These are phyloP conservation scores for Drosera capensis DNA, from an alignment of 148 eudicot species.

Conservation along the genomic window DNA sequence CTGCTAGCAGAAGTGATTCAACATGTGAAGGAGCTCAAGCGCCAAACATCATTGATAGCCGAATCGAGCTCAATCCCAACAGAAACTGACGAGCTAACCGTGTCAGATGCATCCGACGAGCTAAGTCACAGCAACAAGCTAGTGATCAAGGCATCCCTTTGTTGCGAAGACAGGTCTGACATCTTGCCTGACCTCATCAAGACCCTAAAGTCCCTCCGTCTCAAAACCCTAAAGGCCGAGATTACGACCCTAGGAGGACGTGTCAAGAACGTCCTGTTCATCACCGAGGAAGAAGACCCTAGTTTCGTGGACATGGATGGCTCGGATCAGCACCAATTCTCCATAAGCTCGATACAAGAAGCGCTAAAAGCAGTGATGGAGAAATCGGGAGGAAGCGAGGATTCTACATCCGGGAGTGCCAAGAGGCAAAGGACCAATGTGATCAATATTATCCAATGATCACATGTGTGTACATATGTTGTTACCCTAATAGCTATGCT, in stretches of 20 bases:
- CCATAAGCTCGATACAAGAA: slow-evolving; percentile 58
- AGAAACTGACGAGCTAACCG: slow-evolving; percentile 63
- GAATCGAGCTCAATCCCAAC: slow-evolving; percentile 72
- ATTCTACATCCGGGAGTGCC: slow-evolving; percentile 60
- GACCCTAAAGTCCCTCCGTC: slow-evolving; percentile 49
- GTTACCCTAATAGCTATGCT: no score
- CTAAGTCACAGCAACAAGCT: slow-evolving; percentile 40
- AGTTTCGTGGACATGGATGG: neutral
- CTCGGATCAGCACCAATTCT: slow-evolving; percentile 22
- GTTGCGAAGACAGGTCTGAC: slow-evolving; percentile 82
- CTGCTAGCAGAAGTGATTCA: slow-evolving; percentile 94
- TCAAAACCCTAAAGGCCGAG: slow-evolving; percentile 81
- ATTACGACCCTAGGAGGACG: slow-evolving; percentile 86
- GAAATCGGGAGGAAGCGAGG: slow-evolving; percentile 27
- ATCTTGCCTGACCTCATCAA: slow-evolving; percentile 76
- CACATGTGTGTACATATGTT: slow-evolving; percentile 1
- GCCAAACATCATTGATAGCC: slow-evolving; percentile 69
- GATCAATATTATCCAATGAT: slow-evolving; percentile 15
- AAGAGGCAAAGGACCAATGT: slow-evolving; percentile 87
- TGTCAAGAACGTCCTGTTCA: slow-evolving; percentile 71
- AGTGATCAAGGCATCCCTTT: slow-evolving; percentile 64
- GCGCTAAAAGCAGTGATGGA: slow-evolving; percentile 77
- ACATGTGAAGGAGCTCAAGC: slow-evolving; percentile 87
- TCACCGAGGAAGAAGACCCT: slow-evolving; percentile 35
- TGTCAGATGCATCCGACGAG: slow-evolving; percentile 43